A percentile compares a stretch with the other conserved stretches of the same genome.
These are phyloP conservation scores for Conticribra weissflogii DNA, from an alignment of 108 stramenopile genomes.

Conservation along the genomic window DNA sequence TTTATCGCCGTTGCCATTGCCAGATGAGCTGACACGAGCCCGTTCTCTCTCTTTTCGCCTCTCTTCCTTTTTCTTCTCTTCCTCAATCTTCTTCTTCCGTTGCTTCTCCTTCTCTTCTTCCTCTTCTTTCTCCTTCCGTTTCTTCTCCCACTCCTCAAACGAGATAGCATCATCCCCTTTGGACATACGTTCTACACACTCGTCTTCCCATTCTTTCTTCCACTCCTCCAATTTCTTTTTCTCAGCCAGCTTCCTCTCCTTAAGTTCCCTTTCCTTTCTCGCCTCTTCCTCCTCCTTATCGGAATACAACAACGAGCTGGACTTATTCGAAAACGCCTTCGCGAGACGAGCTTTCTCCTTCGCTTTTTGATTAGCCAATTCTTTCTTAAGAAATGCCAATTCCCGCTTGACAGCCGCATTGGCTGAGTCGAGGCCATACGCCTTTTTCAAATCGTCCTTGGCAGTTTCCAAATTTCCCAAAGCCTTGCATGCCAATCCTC, in stretches of 20 bases:
- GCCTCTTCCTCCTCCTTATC: conserved; percentile 82
- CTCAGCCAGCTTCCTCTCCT: conserved; percentile 59
- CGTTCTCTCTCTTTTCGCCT: conserved; percentile 36
- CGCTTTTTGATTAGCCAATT: conserved; percentile 48
- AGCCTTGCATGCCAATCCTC: conserved; percentile 66
- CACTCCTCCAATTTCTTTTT: conserved; percentile 60
- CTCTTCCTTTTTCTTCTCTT: conserved; percentile 49
- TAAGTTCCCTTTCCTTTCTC: conserved; percentile 51
- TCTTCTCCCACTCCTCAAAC: conserved; percentile 83
- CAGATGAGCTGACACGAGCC: too few relatives aligned
- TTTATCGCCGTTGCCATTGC: too few relatives aligned
- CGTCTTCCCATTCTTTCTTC: conserved; percentile 85
- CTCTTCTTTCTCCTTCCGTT: conserved; percentile 61
- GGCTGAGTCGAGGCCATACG: conserved; percentile 55
- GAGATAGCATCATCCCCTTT: conserved; percentile 60
- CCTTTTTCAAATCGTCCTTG: conserved; percentile 58
- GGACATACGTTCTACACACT: conserved; percentile 76
- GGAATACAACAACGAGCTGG: conserved; percentile 62
- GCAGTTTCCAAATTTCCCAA: conserved; percentile 67
- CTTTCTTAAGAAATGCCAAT: conserved; percentile 58
- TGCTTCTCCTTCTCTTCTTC: conserved; percentile 54
- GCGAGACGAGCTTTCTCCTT: conserved; percentile 63
- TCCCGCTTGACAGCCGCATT: conserved; percentile 77
- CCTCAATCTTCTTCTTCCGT: conserved; percentile 53
- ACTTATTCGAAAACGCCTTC: conserved; percentile 65